These are phyloP conservation scores for Casaregolazyma lundiana DNA, from an alignment of 1,139 yeast genomes.

Conservation along the genomic window DNA sequence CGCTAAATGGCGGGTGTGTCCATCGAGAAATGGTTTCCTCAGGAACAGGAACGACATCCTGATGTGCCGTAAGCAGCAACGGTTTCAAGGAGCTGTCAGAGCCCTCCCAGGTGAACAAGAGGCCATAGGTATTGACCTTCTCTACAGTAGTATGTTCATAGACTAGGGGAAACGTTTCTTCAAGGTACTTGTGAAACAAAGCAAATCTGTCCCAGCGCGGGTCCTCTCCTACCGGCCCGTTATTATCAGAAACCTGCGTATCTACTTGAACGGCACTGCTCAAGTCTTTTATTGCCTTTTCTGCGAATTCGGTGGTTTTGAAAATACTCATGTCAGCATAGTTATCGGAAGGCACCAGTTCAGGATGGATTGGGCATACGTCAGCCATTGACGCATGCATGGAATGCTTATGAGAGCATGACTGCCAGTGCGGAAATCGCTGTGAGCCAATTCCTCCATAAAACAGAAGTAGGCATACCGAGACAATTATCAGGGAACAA, in stretches of 20 bases:
- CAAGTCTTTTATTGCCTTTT: background rate
- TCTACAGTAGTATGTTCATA: background rate
- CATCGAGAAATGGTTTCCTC: slow-evolving; percentile 52
- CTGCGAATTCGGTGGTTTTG: background rate
- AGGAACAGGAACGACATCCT: slow-evolving; percentile 81
- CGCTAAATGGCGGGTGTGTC: slow-evolving; percentile 68
- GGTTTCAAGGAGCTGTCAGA: slow-evolving; percentile 53
- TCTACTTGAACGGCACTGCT: background rate
- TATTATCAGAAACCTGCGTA: slow-evolving; percentile 1
- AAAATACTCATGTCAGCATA: no score
- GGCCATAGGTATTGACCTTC: slow-evolving; percentile 1
- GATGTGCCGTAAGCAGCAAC: slow-evolving; percentile 66
- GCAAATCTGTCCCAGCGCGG: background rate
- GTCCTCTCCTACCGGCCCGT: background rate
- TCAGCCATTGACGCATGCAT: no score
- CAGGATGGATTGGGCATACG: slow-evolving; percentile 6
- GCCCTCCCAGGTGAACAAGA: slow-evolving; percentile 36
- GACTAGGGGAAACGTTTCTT: background rate
- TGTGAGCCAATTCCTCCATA: no score
- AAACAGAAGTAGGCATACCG: no score
- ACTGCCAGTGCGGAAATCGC: no score
- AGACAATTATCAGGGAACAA: no score
- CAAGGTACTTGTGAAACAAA: background rate
- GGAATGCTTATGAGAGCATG: no score
- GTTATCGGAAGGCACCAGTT: slow-evolving; percentile 2